Conservation (phyloP, 2,329 filamentous ascomycete species). For the Penicillium sp. region DNA sequence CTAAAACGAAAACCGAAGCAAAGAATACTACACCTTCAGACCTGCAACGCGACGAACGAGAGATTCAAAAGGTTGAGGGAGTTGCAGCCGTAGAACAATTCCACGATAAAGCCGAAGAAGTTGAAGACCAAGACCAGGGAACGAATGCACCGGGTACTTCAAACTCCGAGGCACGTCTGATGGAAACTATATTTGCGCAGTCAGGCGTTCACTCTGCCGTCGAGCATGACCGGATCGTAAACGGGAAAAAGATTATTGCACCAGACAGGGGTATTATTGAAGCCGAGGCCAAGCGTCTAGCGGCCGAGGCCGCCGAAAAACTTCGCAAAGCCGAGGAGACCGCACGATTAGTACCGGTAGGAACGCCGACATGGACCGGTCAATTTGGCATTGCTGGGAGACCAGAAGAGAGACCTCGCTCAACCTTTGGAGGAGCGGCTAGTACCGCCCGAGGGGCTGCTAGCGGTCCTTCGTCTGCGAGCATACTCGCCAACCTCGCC, state of each 20-base stretch:
- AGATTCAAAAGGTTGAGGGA: slow-evolving; percentile 54
- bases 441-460: slow-evolving; percentile 32
- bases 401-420: slow-evolving; percentile 42
- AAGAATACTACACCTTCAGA: not conserved
- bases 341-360: slow-evolving; percentile 69
- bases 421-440: slow-evolving; percentile 38
- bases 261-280: slow-evolving; percentile 76
- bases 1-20: slow-evolving; percentile 7
- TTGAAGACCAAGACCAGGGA: not conserved
- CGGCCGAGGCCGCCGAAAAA: slow-evolving; percentile 70
- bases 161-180: slow-evolving; percentile 66
- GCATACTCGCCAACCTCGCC: slow-evolving; percentile 38
- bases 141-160: slow-evolving; percentile 23
- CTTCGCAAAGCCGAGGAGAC: slow-evolving; percentile 69
- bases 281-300: slow-evolving; percentile 75
- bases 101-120: slow-evolving; percentile 44
- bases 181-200: slow-evolving; percentile 83
- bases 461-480: slow-evolving; percentile 37
- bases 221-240: slow-evolving; percentile 88
- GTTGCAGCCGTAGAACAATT: slow-evolving; percentile 65
- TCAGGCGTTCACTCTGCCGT: slow-evolving; percentile 86
- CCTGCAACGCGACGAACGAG: slow-evolving; percentile 30
- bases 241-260: slow-evolving; percentile 65
- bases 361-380: slow-evolving; percentile 92
- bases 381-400: slow-evolving; percentile 73